phyloP scores from a whole-genome alignment of 768 basidiomycete species.

The Mycena galopus region DNA sequence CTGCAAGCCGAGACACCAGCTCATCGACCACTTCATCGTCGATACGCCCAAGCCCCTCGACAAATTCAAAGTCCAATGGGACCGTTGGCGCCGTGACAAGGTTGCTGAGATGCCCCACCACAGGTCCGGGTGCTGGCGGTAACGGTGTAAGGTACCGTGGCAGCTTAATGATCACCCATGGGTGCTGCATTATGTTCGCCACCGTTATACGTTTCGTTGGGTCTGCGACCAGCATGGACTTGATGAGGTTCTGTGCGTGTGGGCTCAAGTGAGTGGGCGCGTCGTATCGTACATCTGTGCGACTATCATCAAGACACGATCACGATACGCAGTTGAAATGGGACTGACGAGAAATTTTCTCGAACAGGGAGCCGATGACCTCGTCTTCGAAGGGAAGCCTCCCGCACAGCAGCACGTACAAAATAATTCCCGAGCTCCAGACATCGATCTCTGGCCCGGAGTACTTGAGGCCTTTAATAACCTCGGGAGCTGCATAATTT shows the following conservation, averaged over 20 bases:
- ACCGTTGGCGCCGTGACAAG: conserved; percentile 77
- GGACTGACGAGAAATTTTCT: conserved; percentile 90
- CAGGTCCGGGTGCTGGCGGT: conserved; percentile 81
- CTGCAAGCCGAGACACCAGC: conserved; percentile 76
- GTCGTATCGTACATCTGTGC: conserved; percentile 85
- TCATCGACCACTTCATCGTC: conserved; percentile 94
- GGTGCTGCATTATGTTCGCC: conserved; percentile 89
- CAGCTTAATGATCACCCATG: conserved; percentile 90
- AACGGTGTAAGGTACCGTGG: conserved; percentile 89
- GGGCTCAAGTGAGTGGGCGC: conserved; percentile 84
- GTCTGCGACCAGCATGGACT: conserved; percentile 92
- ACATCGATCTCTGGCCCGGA: conserved; percentile 99
- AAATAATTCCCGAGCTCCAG: conserved; percentile 98
- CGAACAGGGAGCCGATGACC: conserved; percentile 91
- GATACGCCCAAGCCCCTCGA: conserved; percentile 92
- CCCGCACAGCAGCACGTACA: conserved; percentile 98
- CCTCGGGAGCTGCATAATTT: conserved; percentile 98
- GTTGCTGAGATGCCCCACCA: conserved; percentile 79
- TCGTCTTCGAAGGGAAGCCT: conserved; percentile 98
- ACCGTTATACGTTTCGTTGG: conserved; percentile 96
- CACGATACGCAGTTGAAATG: not conserved
- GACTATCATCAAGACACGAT: conserved; percentile 27
- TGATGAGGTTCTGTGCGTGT: conserved; percentile 85
- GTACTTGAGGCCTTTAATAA: conserved; percentile 94
- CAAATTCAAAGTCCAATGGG: conserved; percentile 83